phyloP scores from a whole-genome alignment of 2,329 filamentous ascomycete genomes.

The Claviceps fusiformis region DNA sequence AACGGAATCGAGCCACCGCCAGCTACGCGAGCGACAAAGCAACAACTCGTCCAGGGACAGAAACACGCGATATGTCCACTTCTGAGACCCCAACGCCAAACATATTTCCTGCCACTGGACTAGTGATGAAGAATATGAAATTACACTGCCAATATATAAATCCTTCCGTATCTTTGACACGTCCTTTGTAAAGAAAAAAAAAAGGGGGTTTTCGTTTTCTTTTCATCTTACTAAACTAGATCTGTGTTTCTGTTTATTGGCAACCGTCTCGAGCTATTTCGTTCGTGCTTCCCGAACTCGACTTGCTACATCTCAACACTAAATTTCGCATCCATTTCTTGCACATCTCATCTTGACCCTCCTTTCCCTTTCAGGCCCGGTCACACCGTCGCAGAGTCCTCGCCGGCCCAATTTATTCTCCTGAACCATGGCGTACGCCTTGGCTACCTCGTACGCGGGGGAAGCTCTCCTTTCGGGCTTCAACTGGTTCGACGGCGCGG shows the following conservation, averaged over 20 bases:
- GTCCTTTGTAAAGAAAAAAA: neutral
- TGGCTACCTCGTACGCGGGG: slow-evolving; percentile 29
- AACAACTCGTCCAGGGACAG: neutral
- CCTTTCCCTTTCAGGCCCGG: neutral
- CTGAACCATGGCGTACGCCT: slow-evolving; percentile 23
- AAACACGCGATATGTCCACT: neutral
- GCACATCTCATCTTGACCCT: too few species aligned
- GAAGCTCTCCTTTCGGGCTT: slow-evolving; percentile 33
- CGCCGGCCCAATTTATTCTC: neutral
- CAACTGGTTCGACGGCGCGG: slow-evolving; percentile 34
- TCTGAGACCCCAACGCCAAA: neutral
- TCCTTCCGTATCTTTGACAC: neutral
- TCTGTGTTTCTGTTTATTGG: too few species aligned
- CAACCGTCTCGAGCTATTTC: too few species aligned
- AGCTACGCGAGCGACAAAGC: neutral
- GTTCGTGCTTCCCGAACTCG: too few species aligned
- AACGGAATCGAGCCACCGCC: neutral
- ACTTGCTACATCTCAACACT: too few species aligned
- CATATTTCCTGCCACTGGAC: slow-evolving; percentile 2
- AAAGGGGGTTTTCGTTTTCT: neutral
- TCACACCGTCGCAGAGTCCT: too few species aligned
- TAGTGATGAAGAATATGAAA: neutral
- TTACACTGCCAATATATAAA: slow-evolving; percentile 4
- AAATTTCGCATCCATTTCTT: too few species aligned
- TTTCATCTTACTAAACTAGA: neutral